Conservation (phyloP, 345 rosid genomes). For the Luvunga scandens region DNA sequence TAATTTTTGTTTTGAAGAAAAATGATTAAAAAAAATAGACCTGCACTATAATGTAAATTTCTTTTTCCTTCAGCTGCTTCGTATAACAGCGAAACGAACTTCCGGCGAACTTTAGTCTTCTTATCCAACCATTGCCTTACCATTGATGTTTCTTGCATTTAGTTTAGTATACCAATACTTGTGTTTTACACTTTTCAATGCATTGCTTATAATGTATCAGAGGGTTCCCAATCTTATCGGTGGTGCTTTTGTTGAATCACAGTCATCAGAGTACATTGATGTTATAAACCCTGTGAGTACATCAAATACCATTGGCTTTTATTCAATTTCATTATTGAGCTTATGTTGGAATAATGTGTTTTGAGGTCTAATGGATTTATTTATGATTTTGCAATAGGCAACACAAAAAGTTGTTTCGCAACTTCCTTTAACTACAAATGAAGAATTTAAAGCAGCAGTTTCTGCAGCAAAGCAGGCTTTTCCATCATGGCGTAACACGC, state of each 20-base stretch:
- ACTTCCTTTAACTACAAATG: constrained; percentile 83
- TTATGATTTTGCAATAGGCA: constrained; percentile 44
- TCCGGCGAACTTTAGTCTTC: neutral
- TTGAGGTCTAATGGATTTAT: constrained; percentile 5
- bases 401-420: constrained; percentile 89
- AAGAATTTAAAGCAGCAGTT: constrained; percentile 89
- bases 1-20: too few species aligned
- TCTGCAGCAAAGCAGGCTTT: constrained; percentile 86
- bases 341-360: neutral
- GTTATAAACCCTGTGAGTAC: constrained; percentile 82
- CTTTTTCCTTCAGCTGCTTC: neutral
- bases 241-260: constrained; percentile 73
- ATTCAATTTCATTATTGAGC: neutral
- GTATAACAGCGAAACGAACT: neutral
- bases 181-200: neutral
- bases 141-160: neutral
- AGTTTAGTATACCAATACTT: neutral
- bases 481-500: constrained; percentile 84
- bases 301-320: neutral
- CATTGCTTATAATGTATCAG: constrained; percentile 33
- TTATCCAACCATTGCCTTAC: neutral
- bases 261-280: constrained; percentile 59
- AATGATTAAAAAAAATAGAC: too few species aligned
- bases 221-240: constrained; percentile 89
- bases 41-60: too few species aligned